A percentile compares a stretch with the other conserved stretches of the same genome.
These are phyloP conservation scores for Tolypocladium album DNA, from an alignment of 2,329 filamentous ascomycete genomes.

Conservation along the genomic window DNA sequence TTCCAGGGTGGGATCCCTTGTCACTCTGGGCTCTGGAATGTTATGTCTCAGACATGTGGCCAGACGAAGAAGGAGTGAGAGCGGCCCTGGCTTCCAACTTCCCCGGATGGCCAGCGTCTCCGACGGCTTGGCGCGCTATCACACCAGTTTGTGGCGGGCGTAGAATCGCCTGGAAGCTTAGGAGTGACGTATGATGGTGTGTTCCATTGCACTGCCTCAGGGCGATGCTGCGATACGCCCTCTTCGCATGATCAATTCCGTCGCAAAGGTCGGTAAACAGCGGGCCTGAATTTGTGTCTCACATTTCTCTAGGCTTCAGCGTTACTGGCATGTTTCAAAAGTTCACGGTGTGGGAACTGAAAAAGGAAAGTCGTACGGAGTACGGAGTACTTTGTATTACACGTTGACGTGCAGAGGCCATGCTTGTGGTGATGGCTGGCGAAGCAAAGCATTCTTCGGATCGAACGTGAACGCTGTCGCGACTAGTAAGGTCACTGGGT, in stretches of 20 bases:
- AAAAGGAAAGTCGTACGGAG: background rate
- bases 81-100: background rate
- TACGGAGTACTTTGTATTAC: background rate
- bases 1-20: background rate
- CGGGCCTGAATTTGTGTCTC: background rate
- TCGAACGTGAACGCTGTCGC: background rate
- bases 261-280: background rate
- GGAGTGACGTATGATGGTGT: background rate
- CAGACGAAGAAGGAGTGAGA: background rate
- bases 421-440: background rate
- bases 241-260: background rate
- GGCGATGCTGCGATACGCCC: background rate
- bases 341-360: background rate
- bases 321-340: background rate
- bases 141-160: background rate
- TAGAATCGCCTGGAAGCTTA: background rate
- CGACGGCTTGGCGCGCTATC: constrained; percentile 1
- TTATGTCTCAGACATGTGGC: background rate
- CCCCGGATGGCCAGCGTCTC: background rate
- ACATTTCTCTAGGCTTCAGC: background rate
- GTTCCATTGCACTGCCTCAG: background rate
- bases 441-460: background rate
- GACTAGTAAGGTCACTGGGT: background rate
- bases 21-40: background rate
- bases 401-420: background rate